Conservation (phyloP, 78 protist species). For the Speleostelium caveatum region DNA sequence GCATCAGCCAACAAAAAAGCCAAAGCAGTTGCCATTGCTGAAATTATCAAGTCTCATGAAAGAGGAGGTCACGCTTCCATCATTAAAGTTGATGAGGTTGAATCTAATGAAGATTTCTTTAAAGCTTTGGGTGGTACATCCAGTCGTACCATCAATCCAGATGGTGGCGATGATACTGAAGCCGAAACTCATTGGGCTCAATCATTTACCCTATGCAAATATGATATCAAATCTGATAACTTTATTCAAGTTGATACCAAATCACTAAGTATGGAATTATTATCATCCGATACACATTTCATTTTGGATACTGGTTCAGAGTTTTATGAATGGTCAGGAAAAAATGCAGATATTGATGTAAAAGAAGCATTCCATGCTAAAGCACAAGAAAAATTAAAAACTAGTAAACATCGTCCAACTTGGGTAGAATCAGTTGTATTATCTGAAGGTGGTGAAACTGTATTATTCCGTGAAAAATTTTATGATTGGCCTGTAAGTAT, state of each 20-base stretch:
- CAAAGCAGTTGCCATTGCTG: constrained; percentile 65
- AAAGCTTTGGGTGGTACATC: constrained; percentile 1
- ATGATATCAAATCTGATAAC: background rate
- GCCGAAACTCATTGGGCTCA: constrained; percentile 53
- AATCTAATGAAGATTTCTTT: constrained; percentile 13
- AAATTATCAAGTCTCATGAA: constrained; percentile 58
- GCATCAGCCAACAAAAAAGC: constrained; percentile 52
- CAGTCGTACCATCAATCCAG: constrained; percentile 11
- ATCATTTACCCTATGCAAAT: constrained; percentile 8
- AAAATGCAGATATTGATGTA: constrained; percentile 20
- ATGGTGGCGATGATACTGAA: constrained; percentile 67
- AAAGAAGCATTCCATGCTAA: constrained; percentile 29
- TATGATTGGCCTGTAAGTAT: constrained; percentile 83
- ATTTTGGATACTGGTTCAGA: constrained; percentile 55
- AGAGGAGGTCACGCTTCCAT: constrained; percentile 75
- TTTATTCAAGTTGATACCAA: background rate
- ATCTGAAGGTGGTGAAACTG: constrained; percentile 82
- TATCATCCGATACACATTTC: constrained; percentile 17
- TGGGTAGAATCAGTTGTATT: constrained; percentile 45
- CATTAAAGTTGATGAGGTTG: constrained; percentile 52
- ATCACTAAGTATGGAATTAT: constrained; percentile 26
- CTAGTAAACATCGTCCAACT: background rate
- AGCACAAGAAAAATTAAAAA: constrained; percentile 36
- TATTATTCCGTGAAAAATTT: constrained; percentile 71
- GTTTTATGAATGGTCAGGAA: constrained; percentile 74